phyloP scores from a whole-genome alignment of 1,284 basidiomycete species.

The Rhodotorula sp. region DNA sequence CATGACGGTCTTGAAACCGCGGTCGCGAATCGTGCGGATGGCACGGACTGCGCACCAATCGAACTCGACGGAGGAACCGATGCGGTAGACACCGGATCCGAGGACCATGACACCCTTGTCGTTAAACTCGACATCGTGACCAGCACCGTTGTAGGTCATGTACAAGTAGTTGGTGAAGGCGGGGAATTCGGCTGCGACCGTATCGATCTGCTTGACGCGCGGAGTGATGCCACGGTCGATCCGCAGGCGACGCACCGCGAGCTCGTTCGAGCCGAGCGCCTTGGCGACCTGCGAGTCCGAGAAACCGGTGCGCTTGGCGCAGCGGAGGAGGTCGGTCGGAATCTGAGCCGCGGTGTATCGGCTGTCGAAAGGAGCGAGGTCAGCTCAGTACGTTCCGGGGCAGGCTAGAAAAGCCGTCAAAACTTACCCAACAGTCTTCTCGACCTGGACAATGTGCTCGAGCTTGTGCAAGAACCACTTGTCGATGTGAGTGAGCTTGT shows the following conservation, averaged over 20 bases:
- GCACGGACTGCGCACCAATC: constrained; percentile 99
- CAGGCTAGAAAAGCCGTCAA: background rate
- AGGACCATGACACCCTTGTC: constrained; percentile 96
- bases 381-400: background rate
- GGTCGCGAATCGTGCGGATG: constrained; percentile 89
- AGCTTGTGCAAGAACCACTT: constrained; percentile 95
- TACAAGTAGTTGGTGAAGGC: constrained; percentile 99
- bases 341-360: constrained; percentile 69
- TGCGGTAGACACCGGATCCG: constrained; percentile 97
- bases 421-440: constrained; percentile 64
- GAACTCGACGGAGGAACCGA: constrained; percentile 98
- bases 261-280: constrained; percentile 79
- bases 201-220: constrained; percentile 98
- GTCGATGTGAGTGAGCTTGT: constrained; percentile 96
- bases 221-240: constrained; percentile 64
- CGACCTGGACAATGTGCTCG: constrained; percentile 76
- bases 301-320: constrained; percentile 94
- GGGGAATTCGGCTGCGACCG: constrained; percentile 97
- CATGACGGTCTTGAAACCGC: constrained; percentile 96
- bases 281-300: constrained; percentile 85
- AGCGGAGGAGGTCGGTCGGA: constrained; percentile 65
- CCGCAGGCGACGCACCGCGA: constrained; percentile 81
- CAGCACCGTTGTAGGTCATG: constrained; percentile 92
- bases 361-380: constrained; percentile 52
- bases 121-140: constrained; percentile 84